phyloP scores from a whole-genome alignment of 192 early-diverging fungal species.

The Gorgonomyces haynaldii region DNA sequence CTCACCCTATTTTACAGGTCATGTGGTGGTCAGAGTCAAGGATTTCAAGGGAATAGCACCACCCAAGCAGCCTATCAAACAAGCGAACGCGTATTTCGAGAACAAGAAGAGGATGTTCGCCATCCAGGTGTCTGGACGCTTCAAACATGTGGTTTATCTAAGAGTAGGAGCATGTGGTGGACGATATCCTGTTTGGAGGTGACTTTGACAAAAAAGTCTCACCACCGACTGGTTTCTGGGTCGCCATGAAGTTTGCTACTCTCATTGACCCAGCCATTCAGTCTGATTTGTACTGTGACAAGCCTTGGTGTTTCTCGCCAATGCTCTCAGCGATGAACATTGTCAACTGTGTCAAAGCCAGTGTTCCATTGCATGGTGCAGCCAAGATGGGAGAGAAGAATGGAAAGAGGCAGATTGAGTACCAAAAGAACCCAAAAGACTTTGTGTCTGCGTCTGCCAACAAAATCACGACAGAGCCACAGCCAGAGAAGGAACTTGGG shows the following conservation, averaged over 20 bases:
- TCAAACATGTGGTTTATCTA: constrained; percentile 42
- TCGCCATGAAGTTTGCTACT: constrained; percentile 62
- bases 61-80: constrained; percentile 16
- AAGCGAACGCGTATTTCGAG: constrained; percentile 45
- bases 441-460: constrained; percentile 7
- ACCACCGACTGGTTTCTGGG: constrained; percentile 54
- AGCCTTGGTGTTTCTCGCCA: constrained; percentile 62
- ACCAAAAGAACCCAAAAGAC: no score
- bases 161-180: constrained; percentile 36
- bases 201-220: constrained; percentile 58
- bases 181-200: constrained; percentile 67
- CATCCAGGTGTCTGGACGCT: constrained; percentile 61
- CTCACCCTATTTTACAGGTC: constrained; percentile 48
- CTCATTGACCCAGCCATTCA: constrained; percentile 67
- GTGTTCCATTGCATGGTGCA: constrained; percentile 7
- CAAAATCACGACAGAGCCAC: constrained; percentile 9
- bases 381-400: no score
- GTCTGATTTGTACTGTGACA: constrained; percentile 54
- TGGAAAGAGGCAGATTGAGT: no score
- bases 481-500: constrained; percentile 14
- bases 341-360: constrained; percentile 33
- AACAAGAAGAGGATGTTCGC: constrained; percentile 49
- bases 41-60: constrained; percentile 50
- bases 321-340: constrained; percentile 65
- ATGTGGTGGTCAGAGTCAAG: constrained; percentile 54